A percentile compares a stretch with the other conserved stretches of the same genome.
phyloP scores from a whole-genome alignment of 768 basidiomycete genomes.

The Lactifluus piperatus region DNA sequence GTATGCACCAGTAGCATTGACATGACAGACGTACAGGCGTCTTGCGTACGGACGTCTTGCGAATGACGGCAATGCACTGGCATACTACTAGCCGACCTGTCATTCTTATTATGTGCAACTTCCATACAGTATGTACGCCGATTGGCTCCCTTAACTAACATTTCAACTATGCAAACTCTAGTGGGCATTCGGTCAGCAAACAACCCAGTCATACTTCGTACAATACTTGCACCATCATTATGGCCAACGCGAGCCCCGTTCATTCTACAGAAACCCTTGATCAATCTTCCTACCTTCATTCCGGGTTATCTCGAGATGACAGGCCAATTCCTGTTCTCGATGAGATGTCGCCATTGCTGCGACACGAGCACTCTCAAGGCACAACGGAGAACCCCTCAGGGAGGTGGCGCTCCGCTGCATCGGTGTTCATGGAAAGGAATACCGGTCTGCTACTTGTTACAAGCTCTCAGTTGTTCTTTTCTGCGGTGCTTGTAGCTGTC shows the following conservation, averaged over 20 bases:
- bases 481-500: conserved; percentile 53
- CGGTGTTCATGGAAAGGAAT: conserved; percentile 30
- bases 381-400: not conserved
- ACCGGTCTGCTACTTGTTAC: conserved; percentile 56
- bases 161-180: too few relatives aligned
- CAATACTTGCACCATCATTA: too few relatives aligned
- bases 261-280: conserved; percentile 20
- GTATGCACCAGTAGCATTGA: too few relatives aligned
- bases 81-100: too few relatives aligned
- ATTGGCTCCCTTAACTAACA: too few relatives aligned
- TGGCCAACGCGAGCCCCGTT: conserved; percentile 14
- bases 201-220: too few relatives aligned
- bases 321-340: not conserved
- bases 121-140: too few relatives aligned
- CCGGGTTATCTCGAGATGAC: not conserved
- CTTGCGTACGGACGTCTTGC: too few relatives aligned
- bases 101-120: too few relatives aligned
- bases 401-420: not conserved
- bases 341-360: not conserved
- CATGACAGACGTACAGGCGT: too few relatives aligned
- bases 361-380: not conserved
- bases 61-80: too few relatives aligned
- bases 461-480: conserved; percentile 48
- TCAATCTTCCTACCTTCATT: not conserved
- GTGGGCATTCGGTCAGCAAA: too few relatives aligned